A percentile compares a stretch with the other conserved stretches of the same genome.
These are phyloP conservation scores for Sporothrix protearum DNA, from an alignment of 2,329 filamentous ascomycete genomes.

Conservation along the genomic window DNA sequence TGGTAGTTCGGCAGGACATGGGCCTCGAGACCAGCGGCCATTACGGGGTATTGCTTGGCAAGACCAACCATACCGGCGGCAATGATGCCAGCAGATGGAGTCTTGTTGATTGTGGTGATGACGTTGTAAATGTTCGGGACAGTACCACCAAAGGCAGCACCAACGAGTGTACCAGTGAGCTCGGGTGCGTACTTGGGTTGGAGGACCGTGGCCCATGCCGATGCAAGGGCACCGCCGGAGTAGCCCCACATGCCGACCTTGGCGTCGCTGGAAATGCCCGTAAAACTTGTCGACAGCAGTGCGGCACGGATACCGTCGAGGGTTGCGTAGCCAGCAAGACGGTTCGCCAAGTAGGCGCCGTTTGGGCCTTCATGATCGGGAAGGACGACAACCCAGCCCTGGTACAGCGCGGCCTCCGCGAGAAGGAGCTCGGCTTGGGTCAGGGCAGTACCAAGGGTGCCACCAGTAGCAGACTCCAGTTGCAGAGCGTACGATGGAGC, in stretches of 20 bases:
- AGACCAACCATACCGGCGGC: constrained; percentile 26
- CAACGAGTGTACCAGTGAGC: constrained; percentile 32
- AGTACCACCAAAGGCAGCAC: constrained; percentile 43
- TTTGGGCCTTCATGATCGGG: constrained; percentile 44
- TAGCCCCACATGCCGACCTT: constrained; percentile 50
- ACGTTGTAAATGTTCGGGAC: constrained; percentile 41
- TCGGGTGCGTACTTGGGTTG: constrained; percentile 47
- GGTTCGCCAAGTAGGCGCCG: constrained; percentile 42
- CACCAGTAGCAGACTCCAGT: background rate
- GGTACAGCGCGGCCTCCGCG: constrained; percentile 38
- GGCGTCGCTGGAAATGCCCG: constrained; percentile 30
- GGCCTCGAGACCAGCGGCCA: background rate
- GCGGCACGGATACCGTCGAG: constrained; percentile 22
- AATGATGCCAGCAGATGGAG: constrained; percentile 31
- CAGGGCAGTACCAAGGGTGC: constrained; percentile 6
- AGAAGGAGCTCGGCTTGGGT: constrained; percentile 29
- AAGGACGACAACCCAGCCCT: constrained; percentile 44
- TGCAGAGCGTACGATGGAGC: constrained; percentile 38
- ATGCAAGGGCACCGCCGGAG: constrained; percentile 47
- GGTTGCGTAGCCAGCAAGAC: constrained; percentile 41
- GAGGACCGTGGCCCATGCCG: constrained; percentile 46
- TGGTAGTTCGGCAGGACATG: constrained; percentile 30
- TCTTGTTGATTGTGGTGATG: constrained; percentile 37
- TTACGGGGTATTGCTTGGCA: constrained; percentile 24
- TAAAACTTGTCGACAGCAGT: constrained; percentile 26